These are phyloP conservation scores for Myriosclerotinia duriaeana DNA, from an alignment of 2,329 filamentous ascomycete species.

Conservation along the genomic window DNA sequence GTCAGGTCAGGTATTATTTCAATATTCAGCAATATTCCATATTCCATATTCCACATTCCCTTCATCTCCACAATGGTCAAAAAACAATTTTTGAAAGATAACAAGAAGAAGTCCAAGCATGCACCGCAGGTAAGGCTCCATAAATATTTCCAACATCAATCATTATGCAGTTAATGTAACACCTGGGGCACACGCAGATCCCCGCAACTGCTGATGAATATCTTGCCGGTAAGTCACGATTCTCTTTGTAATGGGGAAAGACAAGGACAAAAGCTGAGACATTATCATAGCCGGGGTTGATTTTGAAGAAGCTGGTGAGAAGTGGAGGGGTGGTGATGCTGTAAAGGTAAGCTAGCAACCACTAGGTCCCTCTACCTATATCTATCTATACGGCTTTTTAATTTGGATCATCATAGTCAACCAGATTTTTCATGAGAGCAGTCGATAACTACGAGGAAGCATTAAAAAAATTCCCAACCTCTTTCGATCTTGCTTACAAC, in stretches of 20 bases:
- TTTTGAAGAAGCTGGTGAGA: slow-evolving; percentile 69
- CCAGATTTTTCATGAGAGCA: slow-evolving; percentile 59
- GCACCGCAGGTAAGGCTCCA: slow-evolving; percentile 32
- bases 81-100: slow-evolving; percentile 43
- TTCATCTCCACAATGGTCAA: slow-evolving; percentile 33
- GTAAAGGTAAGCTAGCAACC: slow-evolving; percentile 48
- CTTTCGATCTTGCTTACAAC: slow-evolving; percentile 73
- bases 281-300: slow-evolving; percentile 57
- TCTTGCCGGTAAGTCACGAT: slow-evolving; percentile 51
- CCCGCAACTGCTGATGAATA: slow-evolving; percentile 67
- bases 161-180: slow-evolving; percentile 2
- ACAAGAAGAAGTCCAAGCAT: slow-evolving; percentile 44
- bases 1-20: not conserved
- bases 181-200: slow-evolving; percentile 45
- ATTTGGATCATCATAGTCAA: slow-evolving; percentile 35
- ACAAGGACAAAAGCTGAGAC: slow-evolving; percentile 24
- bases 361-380: too few species aligned
- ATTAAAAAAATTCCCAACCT: slow-evolving; percentile 57
- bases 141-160: not conserved
- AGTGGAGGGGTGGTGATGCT: slow-evolving; percentile 71
- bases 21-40: too few species aligned
- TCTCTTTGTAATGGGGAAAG: not conserved
- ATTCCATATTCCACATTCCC: not conserved
- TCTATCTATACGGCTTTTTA: slow-evolving; percentile 17
- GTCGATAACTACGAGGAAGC: slow-evolving; percentile 66